Evolutionary conservation across 768 basidiomycete genomes (phyloP).

Genomic region (Amanita pallidorosea): DNA sequence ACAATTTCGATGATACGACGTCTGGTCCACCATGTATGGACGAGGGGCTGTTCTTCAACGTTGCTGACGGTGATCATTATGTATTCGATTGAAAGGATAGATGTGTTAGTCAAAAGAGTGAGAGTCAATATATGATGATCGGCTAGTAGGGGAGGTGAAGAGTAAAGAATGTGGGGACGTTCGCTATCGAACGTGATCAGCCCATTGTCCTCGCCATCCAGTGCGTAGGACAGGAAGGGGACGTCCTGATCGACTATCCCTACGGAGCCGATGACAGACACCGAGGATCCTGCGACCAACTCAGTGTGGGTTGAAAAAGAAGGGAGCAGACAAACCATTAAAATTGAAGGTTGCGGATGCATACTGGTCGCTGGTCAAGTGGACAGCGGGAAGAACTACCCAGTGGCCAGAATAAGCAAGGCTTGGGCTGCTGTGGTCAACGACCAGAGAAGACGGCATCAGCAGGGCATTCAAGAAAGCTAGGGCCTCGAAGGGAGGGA

Average conservation of each 20-base stretch:
- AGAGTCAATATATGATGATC: constrained; percentile 11
- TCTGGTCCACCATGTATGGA: background rate
- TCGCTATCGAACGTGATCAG: constrained; percentile 8
- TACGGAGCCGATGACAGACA: constrained; percentile 1
- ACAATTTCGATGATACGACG: constrained; percentile 8
- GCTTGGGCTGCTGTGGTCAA: background rate
- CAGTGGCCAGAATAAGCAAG: background rate
- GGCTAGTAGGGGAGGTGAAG: constrained; percentile 8
- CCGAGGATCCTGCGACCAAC: background rate
- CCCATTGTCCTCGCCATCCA: constrained; percentile 10
- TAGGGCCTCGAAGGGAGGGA: background rate
- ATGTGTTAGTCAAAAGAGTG: constrained; percentile 7
- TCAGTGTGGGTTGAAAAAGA: background rate
- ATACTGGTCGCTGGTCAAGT: constrained; percentile 9
- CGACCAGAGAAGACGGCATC: background rate
- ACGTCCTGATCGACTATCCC: background rate
- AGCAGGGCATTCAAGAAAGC: background rate
- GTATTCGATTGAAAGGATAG: constrained; percentile 11
- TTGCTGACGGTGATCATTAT: constrained; percentile 3
- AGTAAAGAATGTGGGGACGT: constrained; percentile 8
- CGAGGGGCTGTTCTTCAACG: background rate
- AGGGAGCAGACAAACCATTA: constrained; percentile 9
- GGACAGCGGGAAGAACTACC: background rate
- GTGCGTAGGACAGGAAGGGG: constrained; percentile 5
- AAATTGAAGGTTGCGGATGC: constrained; percentile 13